Conservation (phyloP, 345 rosid genomes). For the Physaria fendleri region DNA sequence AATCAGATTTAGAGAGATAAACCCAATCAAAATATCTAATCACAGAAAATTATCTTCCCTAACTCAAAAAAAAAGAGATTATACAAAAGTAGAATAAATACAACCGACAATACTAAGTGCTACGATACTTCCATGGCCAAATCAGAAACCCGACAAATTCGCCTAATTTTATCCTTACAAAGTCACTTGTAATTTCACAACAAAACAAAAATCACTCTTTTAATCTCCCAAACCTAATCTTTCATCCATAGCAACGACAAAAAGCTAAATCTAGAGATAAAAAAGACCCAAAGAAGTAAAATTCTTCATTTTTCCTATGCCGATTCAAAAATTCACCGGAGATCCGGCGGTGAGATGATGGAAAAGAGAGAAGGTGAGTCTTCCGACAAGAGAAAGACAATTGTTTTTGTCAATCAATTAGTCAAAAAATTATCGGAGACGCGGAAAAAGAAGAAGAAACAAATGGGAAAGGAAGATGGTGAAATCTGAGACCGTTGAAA, state of each 20-base stretch:
- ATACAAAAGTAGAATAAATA: conserved; percentile 1
- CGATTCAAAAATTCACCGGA: too few relatives aligned
- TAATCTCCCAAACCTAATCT: conserved; percentile 10
- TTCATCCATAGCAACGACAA: conserved; percentile 9
- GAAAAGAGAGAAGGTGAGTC: too few relatives aligned
- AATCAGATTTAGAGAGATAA: conserved; percentile 31
- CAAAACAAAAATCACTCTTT: conserved; percentile 5
- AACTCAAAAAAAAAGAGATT: neutral
- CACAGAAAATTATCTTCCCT: conserved; percentile 7
- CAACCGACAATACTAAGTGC: conserved; percentile 13
- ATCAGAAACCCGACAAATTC: conserved; percentile 20
- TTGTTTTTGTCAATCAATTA: too few relatives aligned
- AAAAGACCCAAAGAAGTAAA: neutral
- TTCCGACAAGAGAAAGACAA: too few relatives aligned
- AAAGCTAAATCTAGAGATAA: conserved; percentile 13
- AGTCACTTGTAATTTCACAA: conserved; percentile 5
- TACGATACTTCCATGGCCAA: conserved; percentile 39
- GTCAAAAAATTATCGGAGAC: too few relatives aligned
- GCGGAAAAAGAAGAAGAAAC: too few relatives aligned
- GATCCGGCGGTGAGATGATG: too few relatives aligned
- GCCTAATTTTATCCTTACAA: too few relatives aligned
- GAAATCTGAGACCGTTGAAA: conserved; percentile 18
- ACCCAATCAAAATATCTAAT: conserved; percentile 13
- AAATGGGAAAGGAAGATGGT: too few relatives aligned
- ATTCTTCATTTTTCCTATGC: neutral